phyloP scores from a whole-genome alignment of 345 rosid genomes.

The Syzygium oleosum region DNA sequence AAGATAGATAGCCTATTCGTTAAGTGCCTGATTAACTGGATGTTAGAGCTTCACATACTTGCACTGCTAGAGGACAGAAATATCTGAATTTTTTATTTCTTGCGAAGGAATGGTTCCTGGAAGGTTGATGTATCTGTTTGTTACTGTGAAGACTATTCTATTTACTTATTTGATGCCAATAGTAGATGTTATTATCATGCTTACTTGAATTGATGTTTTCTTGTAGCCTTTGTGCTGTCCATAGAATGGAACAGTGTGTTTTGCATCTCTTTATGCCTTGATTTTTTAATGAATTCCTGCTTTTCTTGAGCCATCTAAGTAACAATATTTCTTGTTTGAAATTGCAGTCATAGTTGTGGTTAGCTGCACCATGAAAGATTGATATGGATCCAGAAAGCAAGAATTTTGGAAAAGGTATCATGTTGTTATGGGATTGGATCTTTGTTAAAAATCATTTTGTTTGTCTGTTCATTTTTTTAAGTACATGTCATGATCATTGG shows the following conservation, averaged over 20 bases:
- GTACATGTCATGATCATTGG: neutral
- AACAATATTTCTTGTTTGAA: neutral
- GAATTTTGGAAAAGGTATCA: slow-evolving; percentile 52
- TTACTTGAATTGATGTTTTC: neutral
- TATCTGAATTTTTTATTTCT: neutral
- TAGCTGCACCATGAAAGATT: slow-evolving; percentile 10
- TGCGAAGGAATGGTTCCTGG: neutral
- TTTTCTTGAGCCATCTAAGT: neutral
- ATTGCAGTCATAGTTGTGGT: slow-evolving; percentile 31
- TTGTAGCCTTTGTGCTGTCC: neutral
- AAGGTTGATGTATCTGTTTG: neutral
- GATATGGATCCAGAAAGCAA: slow-evolving; percentile 63
- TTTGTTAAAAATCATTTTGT: neutral
- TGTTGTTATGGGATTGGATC: neutral
- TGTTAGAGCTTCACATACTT: neutral
- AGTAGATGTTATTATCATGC: neutral
- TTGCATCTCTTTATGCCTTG: neutral
- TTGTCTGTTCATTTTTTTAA: neutral
- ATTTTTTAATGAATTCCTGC: neutral
- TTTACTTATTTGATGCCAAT: neutral
- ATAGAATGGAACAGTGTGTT: neutral
- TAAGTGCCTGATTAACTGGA: neutral
- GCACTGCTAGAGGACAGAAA: neutral
- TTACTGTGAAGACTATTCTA: neutral
- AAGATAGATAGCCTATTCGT: neutral